Conservation (phyloP, 169 alveolate species). For the Cryptosporidium felis region DNA sequence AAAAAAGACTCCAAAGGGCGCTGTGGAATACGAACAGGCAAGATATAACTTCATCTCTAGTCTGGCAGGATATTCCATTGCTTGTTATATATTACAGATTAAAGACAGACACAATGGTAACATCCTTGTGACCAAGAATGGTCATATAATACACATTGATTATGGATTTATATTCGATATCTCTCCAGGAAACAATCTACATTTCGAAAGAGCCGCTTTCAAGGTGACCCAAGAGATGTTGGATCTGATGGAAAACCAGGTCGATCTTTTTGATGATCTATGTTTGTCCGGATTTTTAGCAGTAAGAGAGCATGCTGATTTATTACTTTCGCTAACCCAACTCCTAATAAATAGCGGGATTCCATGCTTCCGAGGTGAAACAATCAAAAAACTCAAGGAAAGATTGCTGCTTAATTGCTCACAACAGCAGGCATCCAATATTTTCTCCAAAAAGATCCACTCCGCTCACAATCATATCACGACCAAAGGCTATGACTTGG, state of each 20-base stretch:
- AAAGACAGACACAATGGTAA: slow-evolving; percentile 97
- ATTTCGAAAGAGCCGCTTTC: slow-evolving; percentile 96
- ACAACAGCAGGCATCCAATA: slow-evolving; percentile 79
- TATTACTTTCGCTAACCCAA: slow-evolving; percentile 83
- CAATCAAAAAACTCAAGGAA: slow-evolving; percentile 83
- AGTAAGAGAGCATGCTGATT: slow-evolving; percentile 87
- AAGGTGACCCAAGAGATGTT: slow-evolving; percentile 96
- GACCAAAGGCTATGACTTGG: slow-evolving; percentile 82
- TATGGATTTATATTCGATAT: slow-evolving; percentile 95
- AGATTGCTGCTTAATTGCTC: slow-evolving; percentile 77
- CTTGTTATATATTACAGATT: slow-evolving; percentile 89
- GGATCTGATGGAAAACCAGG: slow-evolving; percentile 89
- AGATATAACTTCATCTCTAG: slow-evolving; percentile 90
- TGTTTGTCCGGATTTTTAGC: slow-evolving; percentile 88
- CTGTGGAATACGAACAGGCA: slow-evolving; percentile 80
- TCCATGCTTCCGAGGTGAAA: slow-evolving; percentile 91
- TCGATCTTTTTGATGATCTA: slow-evolving; percentile 82
- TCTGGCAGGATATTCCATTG: slow-evolving; percentile 93
- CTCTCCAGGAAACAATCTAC: slow-evolving; percentile 95
- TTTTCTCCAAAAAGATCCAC: slow-evolving; percentile 76
- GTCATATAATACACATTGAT: slow-evolving; percentile 96
- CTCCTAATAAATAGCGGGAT: slow-evolving; percentile 90
- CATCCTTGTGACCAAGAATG: slow-evolving; percentile 90
- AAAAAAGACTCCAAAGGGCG: slow-evolving; percentile 73
- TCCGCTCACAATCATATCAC: slow-evolving; percentile 80